phyloP scores from a whole-genome alignment of 2,329 filamentous ascomycete species.

The Massarina eburnea region DNA sequence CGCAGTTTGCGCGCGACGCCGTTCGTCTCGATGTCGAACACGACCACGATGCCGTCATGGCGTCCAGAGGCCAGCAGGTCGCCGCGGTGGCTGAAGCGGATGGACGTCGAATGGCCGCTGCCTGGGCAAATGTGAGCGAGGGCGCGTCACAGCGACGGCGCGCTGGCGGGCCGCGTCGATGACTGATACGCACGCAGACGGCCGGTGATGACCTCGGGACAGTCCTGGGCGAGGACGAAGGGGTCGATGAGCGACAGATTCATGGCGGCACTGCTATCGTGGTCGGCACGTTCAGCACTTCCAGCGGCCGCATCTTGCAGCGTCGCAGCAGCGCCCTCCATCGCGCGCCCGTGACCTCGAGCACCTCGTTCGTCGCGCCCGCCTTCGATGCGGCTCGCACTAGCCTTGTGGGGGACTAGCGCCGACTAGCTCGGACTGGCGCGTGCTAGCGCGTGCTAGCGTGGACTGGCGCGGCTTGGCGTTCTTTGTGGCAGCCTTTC shows the following conservation, averaged over 20 bases:
- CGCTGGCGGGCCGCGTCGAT: too few relatives aligned
- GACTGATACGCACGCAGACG: constrained; percentile 67
- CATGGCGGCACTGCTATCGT: constrained; percentile 51
- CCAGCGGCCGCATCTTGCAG: constrained; percentile 12
- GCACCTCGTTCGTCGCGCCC: not conserved
- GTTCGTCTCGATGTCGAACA: constrained; percentile 98
- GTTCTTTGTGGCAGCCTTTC: constrained; percentile 8
- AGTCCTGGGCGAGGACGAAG: constrained; percentile 75
- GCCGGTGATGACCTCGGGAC: constrained; percentile 85
- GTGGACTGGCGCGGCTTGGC: not conserved
- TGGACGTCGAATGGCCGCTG: constrained; percentile 65
- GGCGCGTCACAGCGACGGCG: constrained; percentile 45
- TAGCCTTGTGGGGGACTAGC: not conserved
- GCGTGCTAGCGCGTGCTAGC: not conserved
- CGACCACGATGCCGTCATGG: constrained; percentile 86
- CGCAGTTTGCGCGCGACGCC: constrained; percentile 91
- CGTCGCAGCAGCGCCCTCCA: too few relatives aligned
- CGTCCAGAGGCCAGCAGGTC: constrained; percentile 93
- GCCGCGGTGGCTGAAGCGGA: constrained; percentile 90
- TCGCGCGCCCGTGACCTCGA: too few relatives aligned
- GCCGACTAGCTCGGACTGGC: not conserved
- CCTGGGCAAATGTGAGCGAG: too few relatives aligned
- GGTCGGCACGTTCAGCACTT: constrained; percentile 8
- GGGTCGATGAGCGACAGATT: constrained; percentile 73
- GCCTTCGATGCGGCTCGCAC: not conserved